Evolutionary conservation across 1,139 yeast genomes (phyloP), one percentile per base, ranked within the genome.

Genomic region (Protomyces gravidus): DNA sequence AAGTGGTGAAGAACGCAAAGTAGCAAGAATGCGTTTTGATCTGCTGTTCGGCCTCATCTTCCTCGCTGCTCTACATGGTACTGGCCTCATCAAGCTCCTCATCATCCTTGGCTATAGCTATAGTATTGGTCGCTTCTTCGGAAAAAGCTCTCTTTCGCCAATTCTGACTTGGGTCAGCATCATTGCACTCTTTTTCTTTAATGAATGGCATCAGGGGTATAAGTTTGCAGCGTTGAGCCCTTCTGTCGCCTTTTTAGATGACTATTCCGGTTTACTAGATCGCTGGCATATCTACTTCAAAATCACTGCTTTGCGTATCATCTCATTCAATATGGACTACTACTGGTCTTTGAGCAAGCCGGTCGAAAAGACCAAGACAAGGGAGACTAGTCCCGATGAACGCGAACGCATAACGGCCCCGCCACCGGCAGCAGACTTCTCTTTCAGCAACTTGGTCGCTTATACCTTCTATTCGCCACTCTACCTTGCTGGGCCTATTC

Each of bases 211-310:
- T 63, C 76, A 89, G 59, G 77, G 79, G 27, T 76, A 79, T 61
- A 80, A 80, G 17, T 77, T 80, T 59, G 84, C 81, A 1, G 64
- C 67, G 61, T 30, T 78, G 45, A 64, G 72, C 66, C 60, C 75
- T 45, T 53, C 65, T 23, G 66, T 83, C 23, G 70, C 75, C 0
- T 71, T 79, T 25, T 51, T 69, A 60, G 68, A 65, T 28, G 50
- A 59, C n/a, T 68, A 67, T 52, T 67, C 73, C 3, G 97, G 98
- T 0, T 78, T 90, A 26, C 83, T 92, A 65, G 78, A 82, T 19
- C 77, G 97, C 66, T 94, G 99, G 99, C 97, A 92, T 69, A 97
- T 94, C 6, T 88, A 87, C 67, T 94, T 84, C 78, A 94, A 92
- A 71, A 89, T 94, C 71, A 85, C 96, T 0, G 75, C 92, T 64